Evolutionary conservation across 257 asterid genomes (phyloP), one percentile per base, ranked within the genome.

Genomic region (Haberlea rhodopensis): DNA sequence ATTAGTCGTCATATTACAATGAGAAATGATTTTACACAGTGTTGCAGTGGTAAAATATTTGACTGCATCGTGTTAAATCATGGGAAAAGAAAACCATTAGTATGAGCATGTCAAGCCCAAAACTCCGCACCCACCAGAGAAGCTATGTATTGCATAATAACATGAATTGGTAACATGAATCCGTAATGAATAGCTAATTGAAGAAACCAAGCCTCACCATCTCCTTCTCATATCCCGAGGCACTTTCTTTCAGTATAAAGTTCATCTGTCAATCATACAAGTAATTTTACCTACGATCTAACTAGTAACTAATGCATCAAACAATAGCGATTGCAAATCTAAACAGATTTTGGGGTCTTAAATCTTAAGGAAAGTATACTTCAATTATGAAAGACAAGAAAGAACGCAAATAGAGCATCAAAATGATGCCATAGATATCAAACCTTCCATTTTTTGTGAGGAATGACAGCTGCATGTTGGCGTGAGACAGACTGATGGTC

Each of bases 401-500:
- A 34, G 25, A 43, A 57, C 7, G 55, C 19, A 40, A 58, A 40
- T 53, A 45, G 69, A 63, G 43, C 5, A 49, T 24, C 32, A 11
- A 40, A 54, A 71, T 24, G 55, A 15, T 4, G 54, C 4, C 49
- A 6, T 37, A 64, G 2, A 18, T 51, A 61, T 55, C 79, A 45
- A 71, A 92, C 99, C 96, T 81, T 73, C 97, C 99, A 71, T 89
- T 73, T 73, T 80, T 85, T 92, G 82, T 92, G 99, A 23, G 96
- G 91, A 67, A 89, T 61, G 6, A 89, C 99, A 67, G 83, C 99
- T 31, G 99, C 99, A 60, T 92, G 99, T 69, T 92, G 99, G 58
- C 99, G 89, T 15, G 99, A 92, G 34, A 92, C 99, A 22, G 99
- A 92, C 77, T 89, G 99, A 74, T 92, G 99, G 75, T 92, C 99